Base-by-base conservation (phyloP, 305 asterid genomes). In the Stenogyne calaminthoides region DNA sequence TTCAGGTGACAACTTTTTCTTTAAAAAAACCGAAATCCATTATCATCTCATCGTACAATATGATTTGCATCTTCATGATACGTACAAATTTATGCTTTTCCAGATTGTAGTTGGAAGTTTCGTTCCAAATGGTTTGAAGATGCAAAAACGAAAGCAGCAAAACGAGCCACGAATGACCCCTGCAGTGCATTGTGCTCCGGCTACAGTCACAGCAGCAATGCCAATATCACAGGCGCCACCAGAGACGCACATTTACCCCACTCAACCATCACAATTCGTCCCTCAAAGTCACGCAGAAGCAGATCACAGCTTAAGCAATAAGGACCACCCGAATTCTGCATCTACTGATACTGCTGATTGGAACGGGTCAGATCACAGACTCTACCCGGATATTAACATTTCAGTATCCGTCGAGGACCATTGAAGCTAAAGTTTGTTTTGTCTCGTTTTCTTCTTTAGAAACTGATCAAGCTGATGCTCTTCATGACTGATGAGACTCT, bases 21-120 rank as follows among this genome's bases (percentile, higher is more conserved):
- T 32, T 62, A 0, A 32, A 9, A 52, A 25, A 14, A 29, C 3
- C 39, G 18, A 55, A 9, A 55, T 3, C 29, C 60, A 15, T 49
- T 49, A 25, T 25, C 29, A 25, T 25, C 29, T 25, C 29, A 25
- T 25, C 29, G 0, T 25, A 25, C 29, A 25, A 15, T 15, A n/a
- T 5, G 10, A 49, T 49, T n/a, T 9, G n/a, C 7, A 3, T 27
- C 19, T 46, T 1, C 2, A 25, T 25, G 29, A 25, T 25, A 25
- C 29, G 29, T 6, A 12, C 16, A 25, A 6, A 27, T 58, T 39
- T 51, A 12, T 51, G 56, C 32, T 12, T 77, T 58, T 49, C 42
- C 82, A 93, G 98, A 82, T 93, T 70, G 97, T 93, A 39, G 84
- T 93, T 4, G 97, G 98, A 78, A 89, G 96, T 85, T 91, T 91